phyloP scores from a whole-genome alignment of 352 stramenopile genomes.

The Phytophthora foliorum region DNA sequence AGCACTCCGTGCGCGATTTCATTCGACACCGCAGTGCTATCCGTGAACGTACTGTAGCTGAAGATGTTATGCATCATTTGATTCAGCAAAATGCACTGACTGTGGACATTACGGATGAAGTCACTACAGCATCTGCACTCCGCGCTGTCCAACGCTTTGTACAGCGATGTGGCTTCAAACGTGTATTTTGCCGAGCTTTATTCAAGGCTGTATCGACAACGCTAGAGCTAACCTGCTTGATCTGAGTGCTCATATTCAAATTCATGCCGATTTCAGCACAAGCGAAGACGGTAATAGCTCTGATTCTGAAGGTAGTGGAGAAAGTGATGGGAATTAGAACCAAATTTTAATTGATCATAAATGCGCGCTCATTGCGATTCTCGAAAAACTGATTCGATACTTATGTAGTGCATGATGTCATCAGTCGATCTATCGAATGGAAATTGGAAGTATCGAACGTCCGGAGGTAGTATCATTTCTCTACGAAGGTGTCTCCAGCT shows the following conservation, averaged over 20 bases:
- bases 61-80: not conserved
- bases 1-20: not conserved
- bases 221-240: no score
- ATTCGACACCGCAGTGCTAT: not conserved
- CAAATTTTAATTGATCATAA: not conserved
- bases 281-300: no score
- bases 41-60: not conserved
- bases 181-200: not conserved
- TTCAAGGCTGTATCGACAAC: no score
- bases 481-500: not conserved
- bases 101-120: not conserved
- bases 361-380: not conserved
- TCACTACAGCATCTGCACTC: not conserved
- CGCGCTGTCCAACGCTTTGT: not conserved
- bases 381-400: not conserved
- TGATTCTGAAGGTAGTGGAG: not conserved
- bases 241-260: no score
- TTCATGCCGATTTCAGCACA: no score
- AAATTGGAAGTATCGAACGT: not conserved
- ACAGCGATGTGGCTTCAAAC: not conserved
- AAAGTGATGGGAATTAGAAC: not conserved
- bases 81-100: not conserved
- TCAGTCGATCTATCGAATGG: not conserved
- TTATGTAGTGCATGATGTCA: not conserved
- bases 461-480: not conserved